Evolutionary conservation across 495 filamentous ascomycete genomes (phyloP), one percentile per base, ranked within the genome.

Genomic region (Corynascus novoguineensis): DNA sequence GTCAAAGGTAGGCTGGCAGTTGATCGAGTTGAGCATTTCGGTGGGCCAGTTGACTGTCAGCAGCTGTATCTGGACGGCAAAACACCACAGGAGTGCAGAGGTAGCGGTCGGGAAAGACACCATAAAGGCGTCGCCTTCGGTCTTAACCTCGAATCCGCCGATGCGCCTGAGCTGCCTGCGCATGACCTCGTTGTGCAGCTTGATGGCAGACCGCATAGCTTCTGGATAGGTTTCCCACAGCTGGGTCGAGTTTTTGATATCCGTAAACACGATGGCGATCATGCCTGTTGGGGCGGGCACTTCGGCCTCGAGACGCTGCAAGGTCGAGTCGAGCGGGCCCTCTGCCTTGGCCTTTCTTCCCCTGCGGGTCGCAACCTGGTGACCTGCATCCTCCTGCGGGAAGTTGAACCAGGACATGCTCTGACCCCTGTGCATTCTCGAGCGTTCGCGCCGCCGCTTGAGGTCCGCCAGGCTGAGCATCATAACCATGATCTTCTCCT

Each of bases 41-140:
- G 87, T 82, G 11, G 93, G 93, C 93, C 93, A 99, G 64, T 86
- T 79, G 19, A 91, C 88, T 59, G 92, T 86, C 0, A 99, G 80
- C 4, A 99, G 82, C 55, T 86, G 82, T 47, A 79, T 85, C 69
- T 99, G 93, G 47, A 96, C 92, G 51, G 90, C 87, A 72, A 99
- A 97, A 59, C 86, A 92, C 93, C 93, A 99, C 22, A 97, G 78
- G 37, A 99, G 75, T 5, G 93, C 92, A 9, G 90, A 89, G 0
- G 93, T 97, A 2, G 90, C 90, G 1, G 95, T 97, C 4, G 90
- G 87, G 71, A 99, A 99, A 31, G 90, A 93, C 15, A 99, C 93
- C 91, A 99, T 97, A 70, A 99, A 99, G 35, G 95, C 93, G 73
- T 99, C 93, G 58, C 93, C 93, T 87, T 99, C 93, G 0, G 93